phyloP scores from a whole-genome alignment of 768 basidiomycete species.

The Termitomyces eurrhizus region DNA sequence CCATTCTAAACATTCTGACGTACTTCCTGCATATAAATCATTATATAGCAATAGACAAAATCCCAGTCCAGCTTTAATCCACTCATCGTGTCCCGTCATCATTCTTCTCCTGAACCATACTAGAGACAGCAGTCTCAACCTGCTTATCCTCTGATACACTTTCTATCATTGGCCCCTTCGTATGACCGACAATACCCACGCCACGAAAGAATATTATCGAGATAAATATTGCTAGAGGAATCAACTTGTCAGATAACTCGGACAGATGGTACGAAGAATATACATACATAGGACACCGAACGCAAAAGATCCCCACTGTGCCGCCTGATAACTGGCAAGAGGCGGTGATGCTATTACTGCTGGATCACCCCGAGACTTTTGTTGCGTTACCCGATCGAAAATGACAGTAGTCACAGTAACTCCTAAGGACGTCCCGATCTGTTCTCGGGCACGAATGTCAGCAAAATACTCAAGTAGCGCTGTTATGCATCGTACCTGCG shows the following conservation, averaged over 20 bases:
- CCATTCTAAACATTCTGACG: background rate
- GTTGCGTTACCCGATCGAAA: constrained; percentile 48
- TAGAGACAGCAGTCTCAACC: background rate
- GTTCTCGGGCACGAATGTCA: background rate
- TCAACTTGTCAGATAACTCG: background rate
- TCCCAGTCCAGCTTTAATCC: background rate
- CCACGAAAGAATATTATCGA: constrained; percentile 17
- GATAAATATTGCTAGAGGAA: constrained; percentile 12
- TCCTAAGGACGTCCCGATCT: constrained; percentile 70
- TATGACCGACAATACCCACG: constrained; percentile 19
- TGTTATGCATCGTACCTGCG: constrained; percentile 39
- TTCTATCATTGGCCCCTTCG: constrained; percentile 6
- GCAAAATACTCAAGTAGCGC: background rate
- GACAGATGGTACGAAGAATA: background rate
- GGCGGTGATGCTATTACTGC: constrained; percentile 25
- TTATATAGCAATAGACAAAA: background rate
- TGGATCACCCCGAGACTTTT: constrained; percentile 21
- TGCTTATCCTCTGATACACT: background rate
- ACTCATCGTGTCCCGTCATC: background rate
- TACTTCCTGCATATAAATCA: background rate
- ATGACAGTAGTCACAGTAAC: constrained; percentile 71
- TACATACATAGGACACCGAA: constrained; percentile 54
- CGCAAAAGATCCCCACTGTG: constrained; percentile 61
- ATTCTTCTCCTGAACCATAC: background rate
- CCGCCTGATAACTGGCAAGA: constrained; percentile 54